Base-by-base conservation (phyloP, 164 flowering plant genomes). In the Macadamia tetraphylla region DNA sequence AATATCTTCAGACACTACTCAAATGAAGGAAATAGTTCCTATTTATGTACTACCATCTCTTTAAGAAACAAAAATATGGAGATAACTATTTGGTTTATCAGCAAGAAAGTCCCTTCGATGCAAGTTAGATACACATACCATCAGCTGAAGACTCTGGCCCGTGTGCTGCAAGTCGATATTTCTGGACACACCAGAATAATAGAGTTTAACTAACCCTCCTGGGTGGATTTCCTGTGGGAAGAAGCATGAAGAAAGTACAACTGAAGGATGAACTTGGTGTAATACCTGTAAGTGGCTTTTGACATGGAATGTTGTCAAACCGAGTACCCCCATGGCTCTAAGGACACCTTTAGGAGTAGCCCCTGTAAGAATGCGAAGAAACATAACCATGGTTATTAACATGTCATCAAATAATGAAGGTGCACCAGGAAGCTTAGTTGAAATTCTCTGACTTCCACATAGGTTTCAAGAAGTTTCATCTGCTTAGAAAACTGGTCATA, bases 331-430 rank as follows among this genome's bases (percentile, higher is more conserved):
- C 98, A 94, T 94, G 9, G 85, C 89, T 80, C 92, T 86, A n/a
- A 94, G 90, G 40, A 94, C 98, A 68, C 98, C 98, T 84, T 91
- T 94, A 8, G 98, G 98, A 31, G 98, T 94, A 58, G 98, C 98
- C 70, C 93, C 98, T 94, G 80, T 43, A 73, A 66, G 53, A 60
- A 23, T 7, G 32, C 3, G 14, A 53, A 56, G 65, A 49, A 14
- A 9, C 9, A 11, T 46, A 9, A 46, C 7, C 51, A 8, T 46
- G 13, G 51, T 46, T 46, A 46, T 46, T 35, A 35, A 35, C 40
- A 35, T 35, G 40, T 35, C 40, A 35, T 35, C 40, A 35, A 35
- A 35, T 35, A 35, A 35, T 35, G 40, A 35, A 35, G 40, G 3
- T 35, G 40, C 40, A 35, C 3, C 40, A 23, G 40, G 40, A 35